Conservation (phyloP, 2,329 filamentous ascomycete species). For the Malbranchea cinnamomea region DNA sequence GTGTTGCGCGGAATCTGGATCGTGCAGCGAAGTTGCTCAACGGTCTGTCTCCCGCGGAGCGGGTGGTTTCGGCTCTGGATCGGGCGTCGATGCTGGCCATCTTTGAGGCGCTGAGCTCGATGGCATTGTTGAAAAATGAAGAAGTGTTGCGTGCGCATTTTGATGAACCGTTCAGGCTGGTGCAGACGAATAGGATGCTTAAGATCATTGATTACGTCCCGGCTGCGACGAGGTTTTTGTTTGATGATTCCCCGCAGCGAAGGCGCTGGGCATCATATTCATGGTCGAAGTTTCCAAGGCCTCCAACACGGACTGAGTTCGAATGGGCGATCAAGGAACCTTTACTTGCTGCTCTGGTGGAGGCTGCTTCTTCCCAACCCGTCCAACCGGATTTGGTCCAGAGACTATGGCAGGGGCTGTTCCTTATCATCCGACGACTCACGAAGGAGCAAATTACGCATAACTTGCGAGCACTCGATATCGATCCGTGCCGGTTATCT, state of each 20-base stretch:
- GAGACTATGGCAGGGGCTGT: conserved; percentile 65
- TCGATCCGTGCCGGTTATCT: conserved; percentile 46
- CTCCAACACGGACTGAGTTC: conserved; percentile 59
- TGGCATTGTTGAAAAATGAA: conserved; percentile 53
- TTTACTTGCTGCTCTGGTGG: conserved; percentile 50
- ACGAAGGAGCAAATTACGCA: conserved; percentile 61
- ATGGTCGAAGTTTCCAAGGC: conserved; percentile 50
- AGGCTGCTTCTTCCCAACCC: conserved; percentile 43
- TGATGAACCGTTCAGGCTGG: conserved; percentile 66
- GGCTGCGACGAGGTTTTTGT: conserved; percentile 72
- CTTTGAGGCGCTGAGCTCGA: conserved; percentile 77
- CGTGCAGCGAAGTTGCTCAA: conserved; percentile 41
- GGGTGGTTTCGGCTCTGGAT: conserved; percentile 36
- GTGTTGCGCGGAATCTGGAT: conserved; percentile 46
- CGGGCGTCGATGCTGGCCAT: conserved; percentile 58
- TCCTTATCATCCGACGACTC: conserved; percentile 58
- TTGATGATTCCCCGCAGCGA: conserved; percentile 51
- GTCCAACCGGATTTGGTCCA: conserved; percentile 42
- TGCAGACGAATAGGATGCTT: conserved; percentile 65
- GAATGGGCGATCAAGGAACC: conserved; percentile 73
- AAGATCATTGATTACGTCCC: conserved; percentile 63
- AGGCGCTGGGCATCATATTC: conserved; percentile 52
- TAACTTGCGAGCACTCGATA: conserved; percentile 63
- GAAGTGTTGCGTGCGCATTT: conserved; percentile 45
- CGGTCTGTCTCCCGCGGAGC: conserved; percentile 34